Percentiles rank a stretch among this genome's conserved stretches.
Conservation (phyloP, 768 basidiomycete species). For the Xerocomellus amylosporus region DNA sequence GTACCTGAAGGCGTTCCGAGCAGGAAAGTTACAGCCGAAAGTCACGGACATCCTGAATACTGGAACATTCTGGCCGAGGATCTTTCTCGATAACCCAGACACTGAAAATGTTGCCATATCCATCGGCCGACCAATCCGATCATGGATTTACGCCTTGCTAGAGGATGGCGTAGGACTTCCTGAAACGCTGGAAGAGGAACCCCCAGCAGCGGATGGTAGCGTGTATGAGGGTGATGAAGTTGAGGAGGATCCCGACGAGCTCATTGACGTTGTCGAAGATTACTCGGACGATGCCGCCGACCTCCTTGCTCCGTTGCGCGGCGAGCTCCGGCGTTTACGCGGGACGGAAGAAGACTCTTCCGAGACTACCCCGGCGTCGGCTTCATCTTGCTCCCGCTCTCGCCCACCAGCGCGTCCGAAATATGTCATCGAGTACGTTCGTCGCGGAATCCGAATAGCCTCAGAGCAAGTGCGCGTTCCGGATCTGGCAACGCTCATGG, state of each 20-base stretch:
- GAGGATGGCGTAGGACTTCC: constrained; percentile 67
- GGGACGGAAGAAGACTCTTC: constrained; percentile 35
- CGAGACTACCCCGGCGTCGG: constrained; percentile 28
- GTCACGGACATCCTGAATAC: constrained; percentile 59
- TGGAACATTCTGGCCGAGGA: constrained; percentile 63
- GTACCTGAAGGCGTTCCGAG: constrained; percentile 64
- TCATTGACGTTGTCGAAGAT: constrained; percentile 67
- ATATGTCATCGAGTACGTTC: constrained; percentile 53
- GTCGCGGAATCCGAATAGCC: constrained; percentile 65
- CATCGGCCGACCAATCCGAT: constrained; percentile 59
- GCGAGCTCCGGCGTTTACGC: constrained; percentile 60
- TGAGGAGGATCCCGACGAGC: constrained; percentile 53
- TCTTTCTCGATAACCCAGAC: constrained; percentile 81
- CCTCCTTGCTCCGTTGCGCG: constrained; percentile 65
- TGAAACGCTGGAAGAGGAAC: constrained; percentile 22
- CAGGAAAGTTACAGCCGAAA: constrained; percentile 54
- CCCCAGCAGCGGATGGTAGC: constrained; percentile 19
- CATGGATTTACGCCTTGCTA: constrained; percentile 66
- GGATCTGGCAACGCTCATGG: constrained; percentile 47
- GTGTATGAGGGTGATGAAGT: constrained; percentile 28
- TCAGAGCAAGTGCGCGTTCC: constrained; percentile 55
- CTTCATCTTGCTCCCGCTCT: constrained; percentile 33
- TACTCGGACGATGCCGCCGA: constrained; percentile 49
- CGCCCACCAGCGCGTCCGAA: constrained; percentile 20
- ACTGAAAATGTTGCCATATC: constrained; percentile 60